Conservation (phyloP, 805 yeast genomes). For the Kluyveromyces siamensis region DNA sequence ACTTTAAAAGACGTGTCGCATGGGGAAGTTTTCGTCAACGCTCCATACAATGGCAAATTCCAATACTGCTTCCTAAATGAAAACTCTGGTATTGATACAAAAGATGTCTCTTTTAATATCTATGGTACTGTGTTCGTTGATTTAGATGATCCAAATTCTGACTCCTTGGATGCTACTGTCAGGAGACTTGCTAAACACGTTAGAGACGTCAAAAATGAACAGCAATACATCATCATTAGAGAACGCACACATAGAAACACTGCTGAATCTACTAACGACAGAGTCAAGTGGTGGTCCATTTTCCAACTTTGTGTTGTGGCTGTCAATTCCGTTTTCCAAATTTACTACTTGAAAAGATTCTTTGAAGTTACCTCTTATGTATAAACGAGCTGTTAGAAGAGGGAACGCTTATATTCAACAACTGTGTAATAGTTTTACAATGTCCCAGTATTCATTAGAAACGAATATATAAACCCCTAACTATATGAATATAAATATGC, state of each 20-base stretch:
- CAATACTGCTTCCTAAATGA: conserved; percentile 91
- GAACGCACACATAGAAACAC: conserved; percentile 98
- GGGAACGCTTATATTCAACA: neutral
- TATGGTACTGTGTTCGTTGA: conserved; percentile 88
- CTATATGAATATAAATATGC: too few species aligned
- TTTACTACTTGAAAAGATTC: conserved; percentile 86
- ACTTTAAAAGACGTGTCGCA: conserved; percentile 55
- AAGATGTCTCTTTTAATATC: conserved; percentile 91
- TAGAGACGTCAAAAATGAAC: conserved; percentile 85
- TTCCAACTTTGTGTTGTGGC: conserved; percentile 84
- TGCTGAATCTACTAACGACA: conserved; percentile 92
- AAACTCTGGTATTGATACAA: conserved; percentile 56
- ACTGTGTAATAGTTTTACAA: too few species aligned
- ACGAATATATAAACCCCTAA: too few species aligned
- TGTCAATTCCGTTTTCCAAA: conserved; percentile 83
- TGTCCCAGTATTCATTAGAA: too few species aligned
- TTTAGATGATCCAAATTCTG: conserved; percentile 62
- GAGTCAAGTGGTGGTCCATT: conserved; percentile 97
- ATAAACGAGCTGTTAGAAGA: conserved; percentile 25
- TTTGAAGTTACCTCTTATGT: conserved; percentile 91
- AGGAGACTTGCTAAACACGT: conserved; percentile 66
- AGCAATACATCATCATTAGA: conserved; percentile 82
- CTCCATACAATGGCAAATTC: conserved; percentile 62
- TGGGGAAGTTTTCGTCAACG: conserved; percentile 67
- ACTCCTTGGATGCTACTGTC: conserved; percentile 78